Evolutionary conservation across 495 filamentous ascomycete species (phyloP).

Genomic region (Tuber indicum): DNA sequence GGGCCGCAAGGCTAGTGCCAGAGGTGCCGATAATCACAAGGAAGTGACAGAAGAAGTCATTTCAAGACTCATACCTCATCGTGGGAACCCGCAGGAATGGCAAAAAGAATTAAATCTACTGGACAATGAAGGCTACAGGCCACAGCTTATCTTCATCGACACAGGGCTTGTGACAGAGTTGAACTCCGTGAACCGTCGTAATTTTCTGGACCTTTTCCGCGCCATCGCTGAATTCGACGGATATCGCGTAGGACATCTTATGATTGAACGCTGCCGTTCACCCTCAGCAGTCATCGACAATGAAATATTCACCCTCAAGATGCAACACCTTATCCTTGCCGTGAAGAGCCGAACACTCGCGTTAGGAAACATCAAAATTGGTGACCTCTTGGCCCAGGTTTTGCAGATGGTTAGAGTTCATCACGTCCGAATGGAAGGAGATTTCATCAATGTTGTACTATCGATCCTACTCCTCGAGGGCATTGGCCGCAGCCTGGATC

Average conservation of each 20-base stretch:
- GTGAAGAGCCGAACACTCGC: conserved; percentile 89
- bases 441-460: conserved; percentile 98
- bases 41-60: conserved; percentile 88
- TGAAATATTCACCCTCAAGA: conserved; percentile 87
- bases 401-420: conserved; percentile 85
- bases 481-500: conserved; percentile 81
- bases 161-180: conserved; percentile 93
- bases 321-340: conserved; percentile 88
- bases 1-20: conserved; percentile 44
- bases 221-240: conserved; percentile 96
- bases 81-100: conserved; percentile 61
- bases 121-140: conserved; percentile 84
- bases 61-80: conserved; percentile 65
- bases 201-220: conserved; percentile 95
- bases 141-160: conserved; percentile 96
- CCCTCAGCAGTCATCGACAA: conserved; percentile 78
- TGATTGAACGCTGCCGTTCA: conserved; percentile 90
- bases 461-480: conserved; percentile 90
- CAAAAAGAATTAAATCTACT: conserved; percentile 62
- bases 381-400: conserved; percentile 85
- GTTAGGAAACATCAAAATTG: conserved; percentile 91
- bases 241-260: conserved; percentile 87
- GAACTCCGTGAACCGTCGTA: conserved; percentile 73
- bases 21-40: conserved; percentile 47
- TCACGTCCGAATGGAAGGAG: conserved; percentile 91